These are phyloP conservation scores for Kluyveromyces siamensis DNA, from an alignment of 805 yeast species.

Conservation along the genomic window DNA sequence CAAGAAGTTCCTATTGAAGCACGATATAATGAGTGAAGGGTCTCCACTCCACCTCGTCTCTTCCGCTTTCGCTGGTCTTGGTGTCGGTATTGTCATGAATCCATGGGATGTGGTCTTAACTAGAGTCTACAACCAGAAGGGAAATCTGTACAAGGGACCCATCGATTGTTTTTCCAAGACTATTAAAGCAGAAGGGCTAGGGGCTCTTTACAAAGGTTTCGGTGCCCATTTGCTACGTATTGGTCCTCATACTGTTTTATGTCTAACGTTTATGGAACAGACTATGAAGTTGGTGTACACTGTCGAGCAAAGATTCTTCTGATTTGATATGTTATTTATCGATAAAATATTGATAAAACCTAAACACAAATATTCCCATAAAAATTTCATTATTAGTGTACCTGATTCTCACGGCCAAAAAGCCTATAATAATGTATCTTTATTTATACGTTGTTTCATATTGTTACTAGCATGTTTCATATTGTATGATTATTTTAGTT, in stretches of 20 bases:
- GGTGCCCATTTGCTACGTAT: constrained; percentile 86
- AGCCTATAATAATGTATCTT: not conserved
- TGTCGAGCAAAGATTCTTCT: constrained; percentile 25
- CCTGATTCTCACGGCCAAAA: too few relatives aligned
- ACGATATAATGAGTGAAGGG: constrained; percentile 50
- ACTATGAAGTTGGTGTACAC: constrained; percentile 55
- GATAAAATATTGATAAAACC: not conserved
- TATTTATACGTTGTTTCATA: not conserved
- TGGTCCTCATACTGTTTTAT: constrained; percentile 89
- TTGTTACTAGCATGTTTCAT: not conserved
- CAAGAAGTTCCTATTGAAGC: constrained; percentile 49
- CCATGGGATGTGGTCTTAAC: constrained; percentile 96
- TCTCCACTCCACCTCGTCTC: constrained; percentile 64
- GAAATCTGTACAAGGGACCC: constrained; percentile 77
- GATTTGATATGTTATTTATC: constrained; percentile 7
- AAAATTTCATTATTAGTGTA: too few relatives aligned
- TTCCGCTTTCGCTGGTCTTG: constrained; percentile 74
- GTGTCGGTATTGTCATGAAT: constrained; percentile 92
- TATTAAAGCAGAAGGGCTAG: constrained; percentile 68
- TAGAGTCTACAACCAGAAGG: constrained; percentile 90
- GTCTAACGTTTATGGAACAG: constrained; percentile 92
- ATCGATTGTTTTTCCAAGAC: constrained; percentile 85
- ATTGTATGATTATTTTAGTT: not conserved
- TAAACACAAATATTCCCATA: too few relatives aligned
- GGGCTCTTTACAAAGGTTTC: constrained; percentile 90